Evolutionary conservation across 305 asterid genomes (phyloP), one percentile per base, ranked within the genome.

Genomic region (Ajuga reptans): DNA sequence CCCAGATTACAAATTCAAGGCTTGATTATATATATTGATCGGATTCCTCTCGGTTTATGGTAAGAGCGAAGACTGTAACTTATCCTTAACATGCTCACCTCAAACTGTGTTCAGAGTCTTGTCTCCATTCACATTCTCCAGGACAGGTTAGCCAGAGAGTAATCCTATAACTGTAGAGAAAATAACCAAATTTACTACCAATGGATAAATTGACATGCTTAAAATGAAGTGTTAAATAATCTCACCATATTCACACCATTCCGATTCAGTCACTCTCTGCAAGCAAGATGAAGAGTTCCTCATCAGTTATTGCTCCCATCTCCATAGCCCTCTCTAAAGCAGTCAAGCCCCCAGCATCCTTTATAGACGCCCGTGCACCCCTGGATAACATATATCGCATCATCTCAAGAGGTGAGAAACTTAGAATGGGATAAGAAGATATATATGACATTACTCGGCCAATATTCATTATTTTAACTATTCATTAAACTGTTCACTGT

Each of bases 251-350:
- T 33, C 41, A 64, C 59, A 47, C 69, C 51, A 4, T 39, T 43
- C 33, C 24, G 0, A 36, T 75, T 89, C 83, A 92, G 42, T 85
- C 88, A 51, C 93, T 87, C 84, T 83, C 93, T 3, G 95, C 63
- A 34, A 92, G 96, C 87, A 92, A 76, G 76, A 92, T 75, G 69
- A 92, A 92, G 68, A 92, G 91, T 84, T 83, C 85, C 68, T 90
- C 98, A 70, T 92, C 98, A 55, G 94, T 88, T 72, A 90, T 86
- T 78, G 97, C 96, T 64, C 98, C 98, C 89, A 84, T 84, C 77
- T 89, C 97, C 98, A 92, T 90, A 49, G 98, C 92, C 78, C 97
- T 86, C 79, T 92, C 98, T 73, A 92, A 78, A 46, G 91, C 77
- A 58, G 80, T 81, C 57, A 84, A 80, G 54, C 97, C 97, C 62